These are phyloP conservation scores for Scheffersomyces ergatensis DNA, from an alignment of 805 yeast genomes.

Conservation along the genomic window DNA sequence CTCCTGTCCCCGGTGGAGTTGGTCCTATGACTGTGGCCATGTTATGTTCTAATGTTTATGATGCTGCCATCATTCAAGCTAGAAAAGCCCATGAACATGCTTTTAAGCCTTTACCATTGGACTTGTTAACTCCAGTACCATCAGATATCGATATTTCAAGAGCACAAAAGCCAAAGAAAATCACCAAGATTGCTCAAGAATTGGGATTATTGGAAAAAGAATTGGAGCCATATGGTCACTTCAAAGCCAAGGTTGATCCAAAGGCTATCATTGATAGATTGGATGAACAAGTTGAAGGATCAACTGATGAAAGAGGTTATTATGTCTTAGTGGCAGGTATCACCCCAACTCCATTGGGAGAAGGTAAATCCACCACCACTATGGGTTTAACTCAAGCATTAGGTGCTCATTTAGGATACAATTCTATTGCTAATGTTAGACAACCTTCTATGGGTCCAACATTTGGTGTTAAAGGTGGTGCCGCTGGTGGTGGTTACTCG, in stretches of 20 bases:
- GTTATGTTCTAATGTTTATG: conserved; percentile 80
- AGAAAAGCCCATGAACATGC: conserved; percentile 46
- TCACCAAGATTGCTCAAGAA: conserved; percentile 72
- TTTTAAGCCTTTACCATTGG: conserved; percentile 56
- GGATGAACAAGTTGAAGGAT: conserved; percentile 60
- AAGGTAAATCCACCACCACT: conserved; percentile 96
- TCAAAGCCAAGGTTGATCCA: conserved; percentile 82
- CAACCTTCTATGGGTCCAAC: conserved; percentile 99
- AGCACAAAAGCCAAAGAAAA: conserved; percentile 82
- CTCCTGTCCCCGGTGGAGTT: conserved; percentile 99
- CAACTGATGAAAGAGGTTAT: conserved; percentile 66
- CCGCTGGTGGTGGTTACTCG: conserved; percentile 98
- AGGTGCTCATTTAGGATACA: conserved; percentile 82
- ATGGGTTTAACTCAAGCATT: conserved; percentile 96
- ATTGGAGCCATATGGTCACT: conserved; percentile 84
- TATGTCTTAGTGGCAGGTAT: conserved; percentile 94
- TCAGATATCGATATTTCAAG: conserved; percentile 89
- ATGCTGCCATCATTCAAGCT: conserved; percentile 68
- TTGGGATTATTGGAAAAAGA: conserved; percentile 76
- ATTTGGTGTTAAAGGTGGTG: conserved; percentile 98
- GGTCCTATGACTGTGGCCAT: conserved; percentile 99
- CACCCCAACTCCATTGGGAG: conserved; percentile 97
- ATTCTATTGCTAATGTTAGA: conserved; percentile 90
- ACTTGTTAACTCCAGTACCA: conserved; percentile 66
- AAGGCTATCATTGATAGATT: conserved; percentile 64